These are phyloP conservation scores for Piromyces sp. DNA, from an alignment of 192 early-diverging fungal species.

Conservation along the genomic window DNA sequence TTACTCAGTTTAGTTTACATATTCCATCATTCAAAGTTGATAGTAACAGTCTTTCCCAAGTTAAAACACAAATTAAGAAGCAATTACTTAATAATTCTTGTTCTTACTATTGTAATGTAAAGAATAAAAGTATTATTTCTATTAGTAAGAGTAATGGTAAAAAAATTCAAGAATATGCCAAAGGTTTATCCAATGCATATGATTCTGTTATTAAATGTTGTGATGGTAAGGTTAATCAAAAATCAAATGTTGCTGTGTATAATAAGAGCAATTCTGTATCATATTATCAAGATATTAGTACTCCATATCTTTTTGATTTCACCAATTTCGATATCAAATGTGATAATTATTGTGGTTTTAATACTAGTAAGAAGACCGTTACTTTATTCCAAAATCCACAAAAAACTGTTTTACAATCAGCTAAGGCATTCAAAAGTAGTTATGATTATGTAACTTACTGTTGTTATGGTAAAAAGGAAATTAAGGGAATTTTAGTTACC, in stretches of 20 bases:
- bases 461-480: not conserved
- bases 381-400: not conserved
- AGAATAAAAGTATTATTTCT: not conserved
- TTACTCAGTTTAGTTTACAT: not conserved
- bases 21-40: not conserved
- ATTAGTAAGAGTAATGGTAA: not conserved
- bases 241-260: not conserved
- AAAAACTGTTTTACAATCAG: not conserved
- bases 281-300: not conserved
- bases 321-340: not conserved
- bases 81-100: not conserved
- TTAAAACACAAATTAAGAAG: not conserved
- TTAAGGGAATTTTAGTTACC: not conserved
- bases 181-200: too few relatives aligned
- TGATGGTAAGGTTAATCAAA: not conserved
- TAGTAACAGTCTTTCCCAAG: not conserved
- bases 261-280: not conserved
- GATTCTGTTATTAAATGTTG: not conserved
- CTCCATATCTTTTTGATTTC: not conserved
- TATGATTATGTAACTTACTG: not conserved
- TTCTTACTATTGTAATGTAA: not conserved
- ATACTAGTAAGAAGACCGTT: not conserved
- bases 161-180: not conserved
- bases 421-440: not conserved
- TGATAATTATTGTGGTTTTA: not conserved